Conservation (phyloP, 768 basidiomycete species). For the Termitomyces sp. region DNA sequence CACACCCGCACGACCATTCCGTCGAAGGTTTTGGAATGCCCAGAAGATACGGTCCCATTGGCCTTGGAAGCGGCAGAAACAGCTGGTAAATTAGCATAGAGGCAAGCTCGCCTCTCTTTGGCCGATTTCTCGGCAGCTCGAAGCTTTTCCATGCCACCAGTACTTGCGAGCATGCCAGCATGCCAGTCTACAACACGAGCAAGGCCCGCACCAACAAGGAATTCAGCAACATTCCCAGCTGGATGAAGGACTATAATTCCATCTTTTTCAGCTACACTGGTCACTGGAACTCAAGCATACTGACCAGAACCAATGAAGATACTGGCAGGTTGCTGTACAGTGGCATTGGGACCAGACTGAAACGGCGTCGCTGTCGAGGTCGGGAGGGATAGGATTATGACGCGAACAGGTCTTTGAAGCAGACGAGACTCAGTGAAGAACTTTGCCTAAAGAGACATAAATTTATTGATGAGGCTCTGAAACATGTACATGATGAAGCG, state of each 20-base stretch:
- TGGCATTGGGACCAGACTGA: conserved; percentile 47
- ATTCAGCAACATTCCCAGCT: conserved; percentile 90
- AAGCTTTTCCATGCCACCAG: conserved; percentile 83
- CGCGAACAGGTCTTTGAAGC: conserved; percentile 72
- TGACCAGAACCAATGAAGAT: conserved; percentile 85
- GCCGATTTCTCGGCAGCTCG: conserved; percentile 78
- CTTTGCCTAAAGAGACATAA: conserved; percentile 56
- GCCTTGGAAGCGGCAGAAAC: conserved; percentile 38
- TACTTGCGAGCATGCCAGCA: conserved; percentile 83
- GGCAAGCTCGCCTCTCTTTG: conserved; percentile 63
- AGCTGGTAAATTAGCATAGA: conserved; percentile 57
- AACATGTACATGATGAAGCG: conserved; percentile 2
- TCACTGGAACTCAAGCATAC: conserved; percentile 15
- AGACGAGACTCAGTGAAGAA: conserved; percentile 90
- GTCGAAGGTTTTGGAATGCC: conserved; percentile 56
- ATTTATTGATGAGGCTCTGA: conserved; percentile 13
- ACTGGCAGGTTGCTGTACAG: conserved; percentile 62
- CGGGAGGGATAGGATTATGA: conserved; percentile 76
- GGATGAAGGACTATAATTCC: conserved; percentile 68
- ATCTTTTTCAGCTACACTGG: background rate
- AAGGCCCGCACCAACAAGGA: conserved; percentile 76
- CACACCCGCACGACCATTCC: conserved; percentile 82
- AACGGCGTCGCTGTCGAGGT: conserved; percentile 77
- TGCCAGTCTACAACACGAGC: conserved; percentile 97
- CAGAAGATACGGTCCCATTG: conserved; percentile 38